These are phyloP conservation scores for Xylariaceae sp. DNA, from an alignment of 2,329 filamentous ascomycete genomes.

Conservation along the genomic window DNA sequence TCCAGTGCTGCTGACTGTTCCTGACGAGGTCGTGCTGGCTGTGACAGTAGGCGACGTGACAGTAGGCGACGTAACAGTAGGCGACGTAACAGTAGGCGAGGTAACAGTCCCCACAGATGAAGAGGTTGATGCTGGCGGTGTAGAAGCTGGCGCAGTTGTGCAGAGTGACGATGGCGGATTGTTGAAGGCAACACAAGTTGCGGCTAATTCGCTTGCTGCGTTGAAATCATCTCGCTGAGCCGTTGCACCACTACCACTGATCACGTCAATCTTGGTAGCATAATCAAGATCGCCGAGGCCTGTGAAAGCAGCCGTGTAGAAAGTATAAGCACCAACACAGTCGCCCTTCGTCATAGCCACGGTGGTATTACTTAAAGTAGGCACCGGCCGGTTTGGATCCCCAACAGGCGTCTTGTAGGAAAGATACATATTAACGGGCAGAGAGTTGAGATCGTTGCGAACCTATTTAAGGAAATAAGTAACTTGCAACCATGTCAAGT, in stretches of 20 bases:
- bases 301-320: conserved; percentile 52
- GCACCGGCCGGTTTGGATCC: conserved; percentile 49
- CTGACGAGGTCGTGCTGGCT: conserved; percentile 26
- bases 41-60: conserved; percentile 1
- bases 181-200: conserved; percentile 51
- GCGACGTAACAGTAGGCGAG: no score
- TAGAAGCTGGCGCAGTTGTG: conserved; percentile 30
- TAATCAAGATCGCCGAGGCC: conserved; percentile 52
- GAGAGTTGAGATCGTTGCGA: conserved; percentile 52
- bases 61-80: conserved; percentile 8
- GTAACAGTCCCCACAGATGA: conserved; percentile 29
- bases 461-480: conserved; percentile 38
- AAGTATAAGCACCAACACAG: conserved; percentile 56
- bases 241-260: conserved; percentile 45
- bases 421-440: conserved; percentile 49
- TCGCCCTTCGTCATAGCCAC: conserved; percentile 49
- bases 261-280: conserved; percentile 53
- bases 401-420: conserved; percentile 49
- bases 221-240: conserved; percentile 56
- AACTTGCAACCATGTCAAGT: neutral
- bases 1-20: conserved; percentile 37
- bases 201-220: conserved; percentile 50
- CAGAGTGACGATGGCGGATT: conserved; percentile 41
- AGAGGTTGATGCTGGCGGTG: conserved; percentile 26
- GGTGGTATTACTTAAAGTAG: conserved; percentile 46